Percentiles rank a stretch among this genome's conserved stretches.
Evolutionary conservation across 257 asterid species (phyloP).

Genomic region (Salvia miltiorrhiza): DNA sequence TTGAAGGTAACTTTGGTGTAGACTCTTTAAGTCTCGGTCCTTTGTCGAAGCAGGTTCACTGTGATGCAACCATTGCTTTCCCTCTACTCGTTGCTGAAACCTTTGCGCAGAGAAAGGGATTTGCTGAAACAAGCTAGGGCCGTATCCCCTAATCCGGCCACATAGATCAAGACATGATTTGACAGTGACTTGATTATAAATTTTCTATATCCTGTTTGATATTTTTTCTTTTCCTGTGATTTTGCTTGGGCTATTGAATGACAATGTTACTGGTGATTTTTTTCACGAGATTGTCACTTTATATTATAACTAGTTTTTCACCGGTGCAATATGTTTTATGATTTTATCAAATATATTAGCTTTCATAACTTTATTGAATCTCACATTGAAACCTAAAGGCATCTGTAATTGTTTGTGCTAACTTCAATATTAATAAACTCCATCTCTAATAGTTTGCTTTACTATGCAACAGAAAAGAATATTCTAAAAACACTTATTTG

Average conservation of each 20-base stretch:
- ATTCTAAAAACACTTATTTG: too few relatives aligned
- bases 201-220: not conserved
- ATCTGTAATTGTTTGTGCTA: too few relatives aligned
- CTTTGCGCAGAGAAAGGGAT: slow-evolving; percentile 38
- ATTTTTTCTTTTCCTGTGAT: not conserved
- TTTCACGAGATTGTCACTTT: too few relatives aligned
- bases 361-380: too few relatives aligned
- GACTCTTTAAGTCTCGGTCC: not conserved
- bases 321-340: too few relatives aligned
- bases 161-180: not conserved
- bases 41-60: slow-evolving; percentile 62
- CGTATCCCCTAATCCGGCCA: not conserved
- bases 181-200: not conserved
- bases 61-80: slow-evolving; percentile 92
- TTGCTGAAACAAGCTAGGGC: slow-evolving; percentile 6
- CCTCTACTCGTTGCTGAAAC: slow-evolving; percentile 88
- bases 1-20: not conserved
- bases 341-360: too few relatives aligned
- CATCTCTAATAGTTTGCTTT: too few relatives aligned
- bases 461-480: too few relatives aligned
- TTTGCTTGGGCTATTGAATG: not conserved
- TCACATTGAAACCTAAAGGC: too few relatives aligned
- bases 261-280: too few relatives aligned
- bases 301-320: too few relatives aligned
- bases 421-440: too few relatives aligned